Evolutionary conservation across 148 eudicot species (phyloP).

Genomic region (Chenopodium album): DNA sequence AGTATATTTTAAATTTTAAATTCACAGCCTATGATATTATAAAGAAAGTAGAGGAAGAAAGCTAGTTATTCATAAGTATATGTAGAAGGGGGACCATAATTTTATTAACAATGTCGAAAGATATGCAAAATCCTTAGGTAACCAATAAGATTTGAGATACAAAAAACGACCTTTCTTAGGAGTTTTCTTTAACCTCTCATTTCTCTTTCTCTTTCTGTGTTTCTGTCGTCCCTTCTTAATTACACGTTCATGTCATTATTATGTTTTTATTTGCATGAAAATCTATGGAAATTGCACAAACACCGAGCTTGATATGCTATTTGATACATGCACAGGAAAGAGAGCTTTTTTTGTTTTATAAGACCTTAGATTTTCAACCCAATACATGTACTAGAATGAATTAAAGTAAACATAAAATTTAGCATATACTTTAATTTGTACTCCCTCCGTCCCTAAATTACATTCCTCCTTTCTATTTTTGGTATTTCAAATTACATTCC

Average conservation of each 20-base stretch:
- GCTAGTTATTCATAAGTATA: background rate
- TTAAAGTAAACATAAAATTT: too few species aligned
- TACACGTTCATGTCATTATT: slow-evolving; percentile 3
- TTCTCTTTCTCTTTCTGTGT: background rate
- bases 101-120: background rate
- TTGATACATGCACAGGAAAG: too few species aligned
- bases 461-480: too few species aligned
- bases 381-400: too few species aligned
- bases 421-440: too few species aligned
- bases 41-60: too few species aligned
- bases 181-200: background rate
- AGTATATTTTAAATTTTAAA: background rate
- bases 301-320: background rate
- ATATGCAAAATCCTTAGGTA: slow-evolving; percentile 17
- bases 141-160: slow-evolving; percentile 19
- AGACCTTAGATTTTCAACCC: too few species aligned
- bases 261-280: background rate
- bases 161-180: slow-evolving; percentile 18
- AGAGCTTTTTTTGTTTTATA: too few species aligned
- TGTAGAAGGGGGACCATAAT: slow-evolving; percentile 2
- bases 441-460: too few species aligned
- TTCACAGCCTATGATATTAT: background rate
- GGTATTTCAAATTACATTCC: too few species aligned
- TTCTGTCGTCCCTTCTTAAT: background rate
- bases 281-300: background rate